Percentiles rank a stretch among this genome's conserved stretches.
Evolutionary conservation across 106 monocot species (phyloP).

Genomic region (Dioscorea dumetorum): DNA sequence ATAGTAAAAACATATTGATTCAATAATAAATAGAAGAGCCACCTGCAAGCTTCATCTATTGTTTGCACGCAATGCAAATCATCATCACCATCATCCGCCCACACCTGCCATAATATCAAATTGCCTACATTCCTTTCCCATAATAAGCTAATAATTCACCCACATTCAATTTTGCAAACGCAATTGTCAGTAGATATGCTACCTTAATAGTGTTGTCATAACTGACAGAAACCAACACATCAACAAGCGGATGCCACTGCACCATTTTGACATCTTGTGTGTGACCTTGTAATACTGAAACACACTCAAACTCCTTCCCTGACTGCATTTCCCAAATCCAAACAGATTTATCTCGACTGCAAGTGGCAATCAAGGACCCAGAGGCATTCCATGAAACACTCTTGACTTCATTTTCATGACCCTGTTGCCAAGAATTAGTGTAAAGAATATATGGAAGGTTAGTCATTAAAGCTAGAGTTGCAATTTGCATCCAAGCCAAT

Average conservation of each 20-base stretch:
- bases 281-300: constrained; percentile 79
- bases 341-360: constrained; percentile 86
- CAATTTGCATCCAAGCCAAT: not conserved
- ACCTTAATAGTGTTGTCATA: constrained; percentile 97
- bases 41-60: constrained; percentile 61
- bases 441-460: no score
- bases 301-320: constrained; percentile 88
- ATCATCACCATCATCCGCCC: constrained; percentile 79
- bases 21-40: not conserved
- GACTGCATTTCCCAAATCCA: constrained; percentile 98
- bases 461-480: no score
- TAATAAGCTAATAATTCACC: no score
- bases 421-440: constrained; percentile 26
- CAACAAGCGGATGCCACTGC: constrained; percentile 80
- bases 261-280: constrained; percentile 98
- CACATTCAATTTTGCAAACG: no score
- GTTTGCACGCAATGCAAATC: constrained; percentile 96
- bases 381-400: constrained; percentile 89
- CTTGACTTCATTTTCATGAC: constrained; percentile 99
- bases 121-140: no score
- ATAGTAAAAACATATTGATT: no score
- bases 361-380: constrained; percentile 80
- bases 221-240: constrained; percentile 92
- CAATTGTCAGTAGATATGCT: not conserved
- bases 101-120: constrained; percentile 41